A percentile compares a stretch with the other conserved stretches of the same genome.
Conservation (phyloP, 2,329 filamentous ascomycete species). For the Sporothrix brasiliensis region DNA sequence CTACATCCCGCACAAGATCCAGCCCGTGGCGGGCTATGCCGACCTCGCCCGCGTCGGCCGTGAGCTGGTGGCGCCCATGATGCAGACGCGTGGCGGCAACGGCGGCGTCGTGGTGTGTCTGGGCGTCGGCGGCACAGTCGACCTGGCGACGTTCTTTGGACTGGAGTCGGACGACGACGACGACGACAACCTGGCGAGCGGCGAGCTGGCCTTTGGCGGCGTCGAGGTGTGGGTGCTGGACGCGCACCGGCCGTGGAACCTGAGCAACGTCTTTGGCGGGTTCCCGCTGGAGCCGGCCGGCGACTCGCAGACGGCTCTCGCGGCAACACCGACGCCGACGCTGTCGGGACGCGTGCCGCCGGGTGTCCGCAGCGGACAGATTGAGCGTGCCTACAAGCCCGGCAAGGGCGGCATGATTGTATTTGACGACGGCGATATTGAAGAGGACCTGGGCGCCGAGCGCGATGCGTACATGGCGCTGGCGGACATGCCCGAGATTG, state of each 20-base stretch:
- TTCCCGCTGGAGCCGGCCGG: slow-evolving; percentile 56
- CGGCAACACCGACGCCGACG: slow-evolving; percentile 40
- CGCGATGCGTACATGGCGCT: slow-evolving; percentile 82
- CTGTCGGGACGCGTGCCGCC: slow-evolving; percentile 51
- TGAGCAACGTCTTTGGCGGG: slow-evolving; percentile 89
- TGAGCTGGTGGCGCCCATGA: slow-evolving; percentile 82
- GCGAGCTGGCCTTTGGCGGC: slow-evolving; percentile 63
- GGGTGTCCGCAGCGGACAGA: slow-evolving; percentile 73
- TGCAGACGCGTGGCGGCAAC: slow-evolving; percentile 77
- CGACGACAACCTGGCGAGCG: slow-evolving; percentile 36
- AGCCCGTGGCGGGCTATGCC: slow-evolving; percentile 89
- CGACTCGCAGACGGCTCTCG: slow-evolving; percentile 31
- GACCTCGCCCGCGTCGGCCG: slow-evolving; percentile 80
- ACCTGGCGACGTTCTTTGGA: slow-evolving; percentile 78
- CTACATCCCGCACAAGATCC: slow-evolving; percentile 96
- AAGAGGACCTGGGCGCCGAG: slow-evolving; percentile 74
- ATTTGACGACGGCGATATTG: slow-evolving; percentile 94
- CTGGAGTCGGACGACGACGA: slow-evolving; percentile 70
- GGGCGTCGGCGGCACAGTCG: slow-evolving; percentile 88
- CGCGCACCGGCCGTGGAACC: slow-evolving; percentile 88
- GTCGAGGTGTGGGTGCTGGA: slow-evolving; percentile 96
- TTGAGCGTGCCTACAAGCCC: slow-evolving; percentile 71
- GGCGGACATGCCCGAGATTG: slow-evolving; percentile 86
- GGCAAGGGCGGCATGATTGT: slow-evolving; percentile 88
- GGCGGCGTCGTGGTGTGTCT: slow-evolving; percentile 91